Evolutionary conservation across 2,329 filamentous ascomycete genomes (phyloP).

Genomic region (Epichloe elymi): DNA sequence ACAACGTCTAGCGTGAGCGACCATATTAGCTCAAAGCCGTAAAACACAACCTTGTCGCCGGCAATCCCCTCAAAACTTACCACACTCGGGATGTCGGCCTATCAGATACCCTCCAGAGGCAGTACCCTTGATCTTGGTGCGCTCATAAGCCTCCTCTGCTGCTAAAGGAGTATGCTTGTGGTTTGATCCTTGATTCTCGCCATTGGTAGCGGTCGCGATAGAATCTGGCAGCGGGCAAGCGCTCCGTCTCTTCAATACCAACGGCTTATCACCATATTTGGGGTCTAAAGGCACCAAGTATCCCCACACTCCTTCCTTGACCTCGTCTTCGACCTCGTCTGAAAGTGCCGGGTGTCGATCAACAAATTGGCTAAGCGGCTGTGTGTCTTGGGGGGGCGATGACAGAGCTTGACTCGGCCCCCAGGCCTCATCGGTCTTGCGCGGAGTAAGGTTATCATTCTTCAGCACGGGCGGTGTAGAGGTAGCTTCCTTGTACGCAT

Average conservation of each 20-base stretch:
- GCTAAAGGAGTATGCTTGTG: conserved; percentile 34
- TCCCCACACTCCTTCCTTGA: conserved; percentile 81
- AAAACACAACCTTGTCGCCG: not conserved
- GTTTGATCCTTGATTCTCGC: conserved; percentile 24
- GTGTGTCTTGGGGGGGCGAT: conserved; percentile 51
- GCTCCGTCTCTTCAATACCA: conserved; percentile 61
- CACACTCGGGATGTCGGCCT: conserved; percentile 86
- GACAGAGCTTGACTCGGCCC: conserved; percentile 33
- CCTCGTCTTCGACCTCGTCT: conserved; percentile 77
- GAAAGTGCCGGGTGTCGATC: conserved; percentile 58
- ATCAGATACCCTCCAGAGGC: conserved; percentile 78
- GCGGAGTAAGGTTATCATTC: conserved; percentile 40
- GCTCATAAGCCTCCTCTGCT: conserved; percentile 48
- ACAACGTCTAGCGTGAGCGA: conserved; percentile 41
- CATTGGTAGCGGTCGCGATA: conserved; percentile 21
- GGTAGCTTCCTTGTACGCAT: conserved; percentile 52
- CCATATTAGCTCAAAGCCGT: not conserved
- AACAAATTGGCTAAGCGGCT: conserved; percentile 56
- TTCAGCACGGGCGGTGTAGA: conserved; percentile 53
- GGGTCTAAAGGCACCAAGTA: conserved; percentile 76
- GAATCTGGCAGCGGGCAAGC: conserved; percentile 50
- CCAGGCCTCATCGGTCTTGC: conserved; percentile 34
- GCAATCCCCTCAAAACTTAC: conserved; percentile 35
- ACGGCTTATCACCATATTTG: conserved; percentile 49
- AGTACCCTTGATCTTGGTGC: conserved; percentile 45